Base-by-base conservation (phyloP, 495 filamentous ascomycete species). In the Penicilliopsis zonata region DNA sequence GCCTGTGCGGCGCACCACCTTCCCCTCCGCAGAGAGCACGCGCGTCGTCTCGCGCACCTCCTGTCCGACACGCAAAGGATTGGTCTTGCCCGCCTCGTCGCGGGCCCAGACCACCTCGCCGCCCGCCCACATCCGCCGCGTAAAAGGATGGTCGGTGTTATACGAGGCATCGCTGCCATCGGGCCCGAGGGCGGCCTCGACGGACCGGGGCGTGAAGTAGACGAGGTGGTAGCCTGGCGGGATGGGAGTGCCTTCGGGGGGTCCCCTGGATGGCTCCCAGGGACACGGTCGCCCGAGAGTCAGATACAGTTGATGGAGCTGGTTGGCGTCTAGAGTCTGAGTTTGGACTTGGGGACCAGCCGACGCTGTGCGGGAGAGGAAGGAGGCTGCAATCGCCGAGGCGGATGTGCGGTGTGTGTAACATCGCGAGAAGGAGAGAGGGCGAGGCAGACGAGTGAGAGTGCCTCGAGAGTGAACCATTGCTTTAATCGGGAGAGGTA, bases 51-150 rank as follows among this genome's bases (percentile, higher is more conserved):
- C 75, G n/a, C 43, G 53, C 5, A 72, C 69, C 6, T 53, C 36
- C 25, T 76, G 63, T 2, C 72, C 74, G 0, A 76, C 60, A 3
- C 60, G 49, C 31, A 76, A 44, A 8, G 44, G 43, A 34, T 67
- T 63, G 26, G 49, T 40, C 9, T 50, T 45, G 5, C 57, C 56
- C 7, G 50, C 38, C 1, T 28, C 34, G 19, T 41, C 42, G 3
- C 59, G 54, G 5, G 52, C 54, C 71, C 70, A 78, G n/a, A 43
- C 31, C 15, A 77, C 57, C 35, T 62, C 55, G 0, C 82, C 84
- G 16, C 82, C 82, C 2, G 79, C 80, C 84, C 84, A 92, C 73
- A 92, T 78, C 15, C 82, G 71, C 14, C 79, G 64, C 15, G 62
- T 69, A 37, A 75, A 87, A 0, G 77, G 74, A 0, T 36, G 18